A percentile compares a stretch with the other conserved stretches of the same genome.
phyloP scores from a whole-genome alignment of 768 basidiomycete genomes.

The Pleurotus djamor region DNA sequence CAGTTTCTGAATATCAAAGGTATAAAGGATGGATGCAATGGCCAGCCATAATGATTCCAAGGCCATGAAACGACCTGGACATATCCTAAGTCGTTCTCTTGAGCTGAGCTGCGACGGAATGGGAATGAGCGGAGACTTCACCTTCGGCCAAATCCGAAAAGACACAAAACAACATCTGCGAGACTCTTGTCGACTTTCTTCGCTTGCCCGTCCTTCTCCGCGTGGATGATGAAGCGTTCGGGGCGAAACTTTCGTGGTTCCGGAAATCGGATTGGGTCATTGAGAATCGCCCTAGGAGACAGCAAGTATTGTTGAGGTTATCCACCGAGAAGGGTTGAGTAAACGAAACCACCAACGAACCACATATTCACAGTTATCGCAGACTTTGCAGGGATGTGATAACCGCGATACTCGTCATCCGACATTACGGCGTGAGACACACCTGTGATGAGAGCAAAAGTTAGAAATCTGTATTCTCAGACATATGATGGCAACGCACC shows the following conservation, averaged over 20 bases:
- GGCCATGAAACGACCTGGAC: conserved; percentile 8
- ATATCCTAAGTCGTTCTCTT: background rate
- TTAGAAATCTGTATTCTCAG: too few relatives aligned
- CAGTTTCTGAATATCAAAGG: conserved; percentile 9
- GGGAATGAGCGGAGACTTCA: background rate
- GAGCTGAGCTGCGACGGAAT: background rate
- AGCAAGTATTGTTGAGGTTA: conserved; percentile 9
- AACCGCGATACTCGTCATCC: conserved; percentile 45
- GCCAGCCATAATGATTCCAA: background rate
- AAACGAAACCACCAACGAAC: conserved; percentile 8
- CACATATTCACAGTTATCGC: conserved; percentile 32
- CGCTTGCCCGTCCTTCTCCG: conserved; percentile 15
- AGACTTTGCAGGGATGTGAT: conserved; percentile 40
- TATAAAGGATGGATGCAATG: conserved; percentile 6
- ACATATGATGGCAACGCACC: too few relatives aligned
- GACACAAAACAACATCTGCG: conserved; percentile 11
- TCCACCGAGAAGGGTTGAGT: background rate
- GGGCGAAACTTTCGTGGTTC: conserved; percentile 37
- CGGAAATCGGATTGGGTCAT: conserved; percentile 29
- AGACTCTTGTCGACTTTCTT: background rate
- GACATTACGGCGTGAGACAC: conserved; percentile 27
- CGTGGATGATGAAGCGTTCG: conserved; percentile 42
- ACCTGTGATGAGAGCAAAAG: conserved; percentile 10
- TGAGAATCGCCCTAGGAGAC: conserved; percentile 30
- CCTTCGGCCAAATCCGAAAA: conserved; percentile 32